Percentiles rank a stretch among this genome's conserved stretches.
Evolutionary conservation across 2,329 filamentous ascomycete species (phyloP).

Genomic region (Colletotrichum sp.): DNA sequence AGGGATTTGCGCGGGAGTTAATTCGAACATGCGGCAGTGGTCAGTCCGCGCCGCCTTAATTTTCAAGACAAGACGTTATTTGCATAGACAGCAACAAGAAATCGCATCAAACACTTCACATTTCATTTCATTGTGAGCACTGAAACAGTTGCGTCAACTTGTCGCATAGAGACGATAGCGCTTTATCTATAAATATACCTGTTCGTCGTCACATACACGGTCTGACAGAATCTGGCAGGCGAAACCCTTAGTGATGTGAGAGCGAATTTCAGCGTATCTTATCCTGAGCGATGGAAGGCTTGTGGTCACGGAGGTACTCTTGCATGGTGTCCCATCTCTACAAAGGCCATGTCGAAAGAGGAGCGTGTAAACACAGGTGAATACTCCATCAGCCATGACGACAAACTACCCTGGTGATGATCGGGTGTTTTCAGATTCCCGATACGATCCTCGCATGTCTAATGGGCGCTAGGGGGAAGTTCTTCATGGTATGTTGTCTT

Average conservation of each 20-base stretch:
- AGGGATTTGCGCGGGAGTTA: neutral
- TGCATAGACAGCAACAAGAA: neutral
- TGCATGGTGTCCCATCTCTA: neutral
- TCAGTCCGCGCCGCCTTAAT: neutral
- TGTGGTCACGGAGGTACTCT: neutral
- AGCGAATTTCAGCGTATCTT: neutral
- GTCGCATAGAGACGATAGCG: neutral
- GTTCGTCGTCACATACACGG: neutral
- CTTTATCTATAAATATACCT: neutral
- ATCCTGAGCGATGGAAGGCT: neutral
- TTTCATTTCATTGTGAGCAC: neutral
- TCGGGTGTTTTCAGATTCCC: too few species aligned
- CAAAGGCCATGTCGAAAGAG: too few species aligned
- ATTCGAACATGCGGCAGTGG: neutral
- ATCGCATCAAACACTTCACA: neutral
- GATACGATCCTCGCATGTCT: too few species aligned
- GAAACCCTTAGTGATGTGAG: neutral
- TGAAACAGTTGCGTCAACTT: neutral
- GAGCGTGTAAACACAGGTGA: too few species aligned
- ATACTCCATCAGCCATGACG: too few species aligned
- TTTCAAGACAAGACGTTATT: neutral
- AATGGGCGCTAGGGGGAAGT: too few species aligned
- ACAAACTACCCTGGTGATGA: too few species aligned
- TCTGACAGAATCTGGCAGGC: neutral
- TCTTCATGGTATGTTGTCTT: too few species aligned